Conservation (phyloP, 1,284 basidiomycete genomes). For the Sporisorium sorghi region DNA sequence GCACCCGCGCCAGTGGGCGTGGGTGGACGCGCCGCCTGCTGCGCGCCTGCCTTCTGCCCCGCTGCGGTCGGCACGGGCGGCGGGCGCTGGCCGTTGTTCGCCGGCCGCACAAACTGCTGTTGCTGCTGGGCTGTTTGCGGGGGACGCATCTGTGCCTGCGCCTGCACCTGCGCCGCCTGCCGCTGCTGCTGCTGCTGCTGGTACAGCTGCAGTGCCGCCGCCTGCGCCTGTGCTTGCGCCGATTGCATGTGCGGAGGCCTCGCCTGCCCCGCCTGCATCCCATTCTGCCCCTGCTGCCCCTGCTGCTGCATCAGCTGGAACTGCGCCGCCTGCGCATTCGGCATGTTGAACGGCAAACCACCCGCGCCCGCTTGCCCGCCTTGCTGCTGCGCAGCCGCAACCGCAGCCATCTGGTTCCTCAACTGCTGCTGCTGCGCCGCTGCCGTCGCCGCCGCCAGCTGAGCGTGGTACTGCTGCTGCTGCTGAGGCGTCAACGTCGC, state of each 20-base stretch:
- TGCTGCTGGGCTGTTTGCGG: slow-evolving; percentile 8
- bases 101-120: slow-evolving; percentile 20
- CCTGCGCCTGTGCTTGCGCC: slow-evolving; percentile 33
- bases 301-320: slow-evolving; percentile 34
- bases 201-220: slow-evolving; percentile 35
- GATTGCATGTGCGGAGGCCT: slow-evolving; percentile 30
- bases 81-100: not conserved
- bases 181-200: slow-evolving; percentile 50
- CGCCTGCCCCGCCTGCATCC: slow-evolving; percentile 19
- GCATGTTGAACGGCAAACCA: slow-evolving; percentile 15
- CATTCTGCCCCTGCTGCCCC: slow-evolving; percentile 11
- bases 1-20: slow-evolving; percentile 5
- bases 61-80: not conserved
- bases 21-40: not conserved
- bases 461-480: slow-evolving; percentile 50
- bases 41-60: not conserved
- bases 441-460: slow-evolving; percentile 41
- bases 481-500: slow-evolving; percentile 38
- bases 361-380: not conserved
- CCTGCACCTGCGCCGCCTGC: slow-evolving; percentile 44
- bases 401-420: slow-evolving; percentile 47
- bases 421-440: slow-evolving; percentile 49
- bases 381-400: slow-evolving; percentile 44
- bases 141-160: slow-evolving; percentile 42
- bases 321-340: slow-evolving; percentile 39